A percentile compares a stretch with the other conserved stretches of the same genome.
Conservation (phyloP, 2,329 filamentous ascomycete species). For the Herpomyces periplanetae region DNA sequence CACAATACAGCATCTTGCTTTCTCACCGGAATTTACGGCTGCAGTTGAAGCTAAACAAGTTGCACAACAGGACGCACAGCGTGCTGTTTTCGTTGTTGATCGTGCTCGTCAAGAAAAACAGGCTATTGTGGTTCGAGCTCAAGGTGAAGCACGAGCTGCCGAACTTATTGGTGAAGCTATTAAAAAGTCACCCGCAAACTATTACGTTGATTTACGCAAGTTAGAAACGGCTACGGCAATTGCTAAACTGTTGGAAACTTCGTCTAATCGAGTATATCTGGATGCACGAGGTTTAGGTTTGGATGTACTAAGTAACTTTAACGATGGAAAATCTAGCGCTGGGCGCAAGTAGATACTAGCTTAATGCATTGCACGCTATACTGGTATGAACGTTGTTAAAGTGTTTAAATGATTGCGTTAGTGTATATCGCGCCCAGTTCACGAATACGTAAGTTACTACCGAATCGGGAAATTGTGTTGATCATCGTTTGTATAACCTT, state of each 20-base stretch:
- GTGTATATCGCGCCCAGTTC: no score
- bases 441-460: no score
- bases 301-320: no score
- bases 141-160: slow-evolving; percentile 91
- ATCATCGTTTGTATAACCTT: no score
- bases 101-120: slow-evolving; percentile 98
- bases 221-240: slow-evolving; percentile 83
- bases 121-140: slow-evolving; percentile 83
- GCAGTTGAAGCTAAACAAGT: slow-evolving; percentile 29
- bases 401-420: no score
- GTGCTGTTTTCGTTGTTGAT: slow-evolving; percentile 88
- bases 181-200: slow-evolving; percentile 92
- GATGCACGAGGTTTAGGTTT: slow-evolving; percentile 64
- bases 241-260: slow-evolving; percentile 51
- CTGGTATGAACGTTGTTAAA: no score
- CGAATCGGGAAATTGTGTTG: no score
- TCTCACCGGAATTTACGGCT: slow-evolving; percentile 26
- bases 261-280: slow-evolving; percentile 65
- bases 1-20: slow-evolving; percentile 17
- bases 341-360: no score
- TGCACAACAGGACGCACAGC: slow-evolving; percentile 62
- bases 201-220: slow-evolving; percentile 89
- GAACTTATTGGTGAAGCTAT: slow-evolving; percentile 94
- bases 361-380: no score
- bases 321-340: no score